Conservation (phyloP, 1,284 basidiomycete species). For the Serendipita sp. region DNA sequence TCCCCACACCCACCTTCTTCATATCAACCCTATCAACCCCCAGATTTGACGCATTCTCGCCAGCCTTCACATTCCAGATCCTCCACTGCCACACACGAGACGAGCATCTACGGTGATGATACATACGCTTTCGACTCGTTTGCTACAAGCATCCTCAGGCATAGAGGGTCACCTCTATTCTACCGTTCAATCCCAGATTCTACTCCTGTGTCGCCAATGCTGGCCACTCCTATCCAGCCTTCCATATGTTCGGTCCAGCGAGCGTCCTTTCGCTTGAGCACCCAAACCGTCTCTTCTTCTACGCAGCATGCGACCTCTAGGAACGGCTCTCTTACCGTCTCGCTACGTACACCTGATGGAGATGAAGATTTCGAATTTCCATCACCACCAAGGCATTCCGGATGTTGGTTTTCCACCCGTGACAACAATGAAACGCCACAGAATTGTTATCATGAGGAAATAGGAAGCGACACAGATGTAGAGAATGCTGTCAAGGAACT, state of each 20-base stretch:
- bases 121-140: neutral
- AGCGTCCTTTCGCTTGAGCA: neutral
- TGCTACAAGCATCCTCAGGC: neutral
- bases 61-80: neutral
- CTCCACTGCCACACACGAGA: neutral
- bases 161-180: neutral
- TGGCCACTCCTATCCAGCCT: neutral
- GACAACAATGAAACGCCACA: neutral
- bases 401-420: neutral
- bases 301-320: neutral
- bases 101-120: neutral
- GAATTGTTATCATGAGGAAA: neutral
- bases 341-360: neutral
- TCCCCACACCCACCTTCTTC: conserved; percentile 1
- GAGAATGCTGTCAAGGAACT: neutral
- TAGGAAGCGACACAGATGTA: neutral
- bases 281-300: neutral
- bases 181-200: neutral
- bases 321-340: conserved; percentile 1
- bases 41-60: neutral
- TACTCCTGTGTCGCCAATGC: neutral
- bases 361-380: neutral
- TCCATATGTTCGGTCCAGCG: neutral
- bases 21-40: neutral
- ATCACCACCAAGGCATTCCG: neutral